Conservation (phyloP, 176 grass and related monocot species). For the Zoysia pacifica region DNA sequence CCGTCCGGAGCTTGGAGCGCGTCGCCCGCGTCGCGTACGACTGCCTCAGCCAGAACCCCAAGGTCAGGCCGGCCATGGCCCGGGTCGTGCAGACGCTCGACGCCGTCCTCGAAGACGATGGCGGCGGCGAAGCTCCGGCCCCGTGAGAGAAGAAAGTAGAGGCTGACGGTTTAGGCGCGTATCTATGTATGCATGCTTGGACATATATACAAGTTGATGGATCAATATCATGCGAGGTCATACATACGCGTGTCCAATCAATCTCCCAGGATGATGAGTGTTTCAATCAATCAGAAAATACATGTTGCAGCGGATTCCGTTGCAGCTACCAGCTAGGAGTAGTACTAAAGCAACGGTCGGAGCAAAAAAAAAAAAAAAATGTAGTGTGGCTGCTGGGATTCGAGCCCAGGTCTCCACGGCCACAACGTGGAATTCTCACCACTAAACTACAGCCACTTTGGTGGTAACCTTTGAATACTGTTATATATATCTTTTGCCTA, state of each 20-base stretch:
- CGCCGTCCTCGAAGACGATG: constrained; percentile 23
- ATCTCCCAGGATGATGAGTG: too few relatives aligned
- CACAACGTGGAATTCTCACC: constrained; percentile 94
- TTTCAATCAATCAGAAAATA: too few relatives aligned
- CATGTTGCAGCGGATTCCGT: too few relatives aligned
- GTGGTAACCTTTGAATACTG: neutral
- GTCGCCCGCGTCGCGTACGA: constrained; percentile 68
- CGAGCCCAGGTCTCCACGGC: constrained; percentile 95
- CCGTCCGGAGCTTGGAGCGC: constrained; percentile 31
- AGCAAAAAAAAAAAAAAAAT: too few relatives aligned
- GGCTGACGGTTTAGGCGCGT: too few relatives aligned
- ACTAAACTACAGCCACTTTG: constrained; percentile 55
- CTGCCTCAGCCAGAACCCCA: constrained; percentile 81
- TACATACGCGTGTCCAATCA: too few relatives aligned
- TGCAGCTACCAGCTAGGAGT: too few relatives aligned
- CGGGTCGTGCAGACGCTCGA: constrained; percentile 60
- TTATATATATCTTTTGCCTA: too few relatives aligned
- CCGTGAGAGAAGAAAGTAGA: neutral
- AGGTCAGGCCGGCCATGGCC: constrained; percentile 63
- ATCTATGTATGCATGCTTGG: too few relatives aligned
- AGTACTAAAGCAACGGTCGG: too few relatives aligned
- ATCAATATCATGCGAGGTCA: too few relatives aligned
- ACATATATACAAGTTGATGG: too few relatives aligned
- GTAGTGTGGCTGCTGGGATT: constrained; percentile 88
- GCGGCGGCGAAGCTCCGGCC: neutral